phyloP scores from a whole-genome alignment of 768 basidiomycete genomes.

The Russula ochroleuca region DNA sequence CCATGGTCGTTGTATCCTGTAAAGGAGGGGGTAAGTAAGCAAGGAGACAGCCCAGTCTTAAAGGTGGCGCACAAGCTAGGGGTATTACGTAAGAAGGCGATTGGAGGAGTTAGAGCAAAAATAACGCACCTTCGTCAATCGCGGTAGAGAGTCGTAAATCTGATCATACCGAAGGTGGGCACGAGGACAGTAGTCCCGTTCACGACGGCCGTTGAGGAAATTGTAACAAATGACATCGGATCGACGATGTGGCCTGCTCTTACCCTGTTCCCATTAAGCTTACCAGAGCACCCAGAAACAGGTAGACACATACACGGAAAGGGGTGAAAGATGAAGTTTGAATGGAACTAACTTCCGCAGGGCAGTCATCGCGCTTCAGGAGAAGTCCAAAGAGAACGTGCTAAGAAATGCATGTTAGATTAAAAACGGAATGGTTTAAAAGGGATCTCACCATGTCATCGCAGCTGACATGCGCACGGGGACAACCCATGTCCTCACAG shows the following conservation, averaged over 20 bases:
- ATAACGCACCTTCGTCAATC: not conserved
- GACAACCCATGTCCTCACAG: not conserved
- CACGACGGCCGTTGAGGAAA: not conserved
- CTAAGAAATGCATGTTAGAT: not conserved
- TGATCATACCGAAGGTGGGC: not conserved
- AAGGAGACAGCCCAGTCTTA: not conserved
- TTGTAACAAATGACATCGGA: conserved; percentile 2
- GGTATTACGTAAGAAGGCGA: not conserved
- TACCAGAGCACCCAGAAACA: not conserved
- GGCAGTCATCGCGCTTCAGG: not conserved
- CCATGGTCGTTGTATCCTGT: not conserved
- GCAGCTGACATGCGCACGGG: conserved; percentile 3
- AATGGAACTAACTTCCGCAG: not conserved
- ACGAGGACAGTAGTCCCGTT: not conserved
- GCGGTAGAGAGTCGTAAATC: not conserved
- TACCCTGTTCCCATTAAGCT: not conserved
- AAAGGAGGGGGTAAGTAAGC: not conserved
- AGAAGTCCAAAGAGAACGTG: not conserved
- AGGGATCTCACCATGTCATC: conserved; percentile 1
- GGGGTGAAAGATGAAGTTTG: not conserved
- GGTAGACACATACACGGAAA: not conserved
- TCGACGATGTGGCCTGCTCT: not conserved
- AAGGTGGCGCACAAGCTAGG: not conserved
- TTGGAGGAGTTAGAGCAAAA: not conserved
- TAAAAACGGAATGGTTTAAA: not conserved